Percentiles rank a stretch among this genome's conserved stretches.
These are phyloP conservation scores for Arachnomyces sp. DNA, from an alignment of 2,329 filamentous ascomycete species.

Conservation along the genomic window DNA sequence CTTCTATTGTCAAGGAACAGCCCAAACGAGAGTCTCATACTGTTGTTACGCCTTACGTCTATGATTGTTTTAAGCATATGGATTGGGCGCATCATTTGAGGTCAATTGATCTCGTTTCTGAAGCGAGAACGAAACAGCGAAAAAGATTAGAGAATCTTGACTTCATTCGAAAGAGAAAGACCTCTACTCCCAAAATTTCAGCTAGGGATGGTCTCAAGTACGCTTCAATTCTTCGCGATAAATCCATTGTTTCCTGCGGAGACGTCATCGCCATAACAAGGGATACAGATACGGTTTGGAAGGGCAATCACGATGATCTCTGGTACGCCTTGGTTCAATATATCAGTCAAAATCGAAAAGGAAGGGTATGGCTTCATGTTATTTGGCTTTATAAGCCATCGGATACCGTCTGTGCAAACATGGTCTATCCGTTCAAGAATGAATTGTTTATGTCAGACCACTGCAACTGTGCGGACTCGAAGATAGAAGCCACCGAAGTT, in stretches of 20 bases:
- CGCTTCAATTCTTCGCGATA: constrained; percentile 18
- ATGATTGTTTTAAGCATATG: constrained; percentile 56
- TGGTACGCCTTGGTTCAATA: constrained; percentile 67
- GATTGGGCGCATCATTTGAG: constrained; percentile 42
- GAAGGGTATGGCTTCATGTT: constrained; percentile 48
- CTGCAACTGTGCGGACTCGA: constrained; percentile 57
- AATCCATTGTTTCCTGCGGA: constrained; percentile 32
- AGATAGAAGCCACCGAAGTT: constrained; percentile 50
- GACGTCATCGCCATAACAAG: constrained; percentile 44
- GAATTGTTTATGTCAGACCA: constrained; percentile 72
- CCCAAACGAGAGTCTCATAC: constrained; percentile 36
- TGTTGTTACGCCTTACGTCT: constrained; percentile 63
- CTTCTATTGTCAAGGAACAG: constrained; percentile 23
- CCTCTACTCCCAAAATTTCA: constrained; percentile 7
- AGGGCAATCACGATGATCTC: constrained; percentile 40
- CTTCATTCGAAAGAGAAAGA: constrained; percentile 3
- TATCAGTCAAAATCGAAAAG: constrained; percentile 31
- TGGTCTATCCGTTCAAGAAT: constrained; percentile 61
- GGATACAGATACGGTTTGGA: constrained; percentile 51
- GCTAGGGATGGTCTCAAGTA: constrained; percentile 43
- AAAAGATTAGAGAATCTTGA: constrained; percentile 5
- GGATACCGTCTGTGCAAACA: constrained; percentile 62
- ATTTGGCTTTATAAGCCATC: constrained; percentile 66
- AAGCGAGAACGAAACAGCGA: constrained; percentile 17
- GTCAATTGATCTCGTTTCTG: constrained; percentile 34